phyloP scores from a whole-genome alignment of 805 yeast genomes.

The Kluyveromyces siamensis region DNA sequence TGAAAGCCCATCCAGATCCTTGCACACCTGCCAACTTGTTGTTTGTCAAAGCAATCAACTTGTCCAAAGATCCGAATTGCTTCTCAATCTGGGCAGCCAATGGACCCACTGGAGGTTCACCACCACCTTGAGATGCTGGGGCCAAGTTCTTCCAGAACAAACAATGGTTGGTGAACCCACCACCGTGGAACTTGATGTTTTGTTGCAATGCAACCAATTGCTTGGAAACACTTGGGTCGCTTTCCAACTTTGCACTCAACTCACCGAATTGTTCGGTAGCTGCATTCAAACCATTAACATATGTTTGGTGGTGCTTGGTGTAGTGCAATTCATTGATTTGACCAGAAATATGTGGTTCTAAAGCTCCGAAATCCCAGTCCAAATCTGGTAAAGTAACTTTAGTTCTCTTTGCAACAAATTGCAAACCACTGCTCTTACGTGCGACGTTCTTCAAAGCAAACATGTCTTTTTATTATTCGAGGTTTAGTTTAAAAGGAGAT shows the following conservation, averaged over 20 bases:
- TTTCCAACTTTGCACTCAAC: conserved; percentile 52
- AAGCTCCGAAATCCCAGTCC: conserved; percentile 74
- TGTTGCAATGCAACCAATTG: conserved; percentile 46
- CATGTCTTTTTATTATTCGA: not conserved
- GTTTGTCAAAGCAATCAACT: conserved; percentile 55
- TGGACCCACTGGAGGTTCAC: conserved; percentile 45
- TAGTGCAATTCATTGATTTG: conserved; percentile 82
- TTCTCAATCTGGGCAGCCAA: conserved; percentile 48
- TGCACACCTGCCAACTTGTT: conserved; percentile 74
- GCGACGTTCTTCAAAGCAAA: conserved; percentile 2
- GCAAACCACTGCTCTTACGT: not conserved
- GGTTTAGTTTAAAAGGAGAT: no score
- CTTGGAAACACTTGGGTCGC: conserved; percentile 38
- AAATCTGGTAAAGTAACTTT: conserved; percentile 73
- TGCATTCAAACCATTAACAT: conserved; percentile 75
- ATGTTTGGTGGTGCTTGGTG: conserved; percentile 87
- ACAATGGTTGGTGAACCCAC: conserved; percentile 81
- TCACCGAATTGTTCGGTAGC: conserved; percentile 66
- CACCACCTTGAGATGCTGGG: conserved; percentile 70
- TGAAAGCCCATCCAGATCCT: conserved; percentile 95
- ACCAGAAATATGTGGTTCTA: conserved; percentile 82
- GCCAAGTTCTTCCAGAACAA: conserved; percentile 85
- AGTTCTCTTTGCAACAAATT: conserved; percentile 33
- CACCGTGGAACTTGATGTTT: conserved; percentile 82
- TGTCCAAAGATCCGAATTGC: conserved; percentile 68